Conservation (phyloP, 371 early-diverging fungal species). For the Catenaria anguillulae region DNA sequence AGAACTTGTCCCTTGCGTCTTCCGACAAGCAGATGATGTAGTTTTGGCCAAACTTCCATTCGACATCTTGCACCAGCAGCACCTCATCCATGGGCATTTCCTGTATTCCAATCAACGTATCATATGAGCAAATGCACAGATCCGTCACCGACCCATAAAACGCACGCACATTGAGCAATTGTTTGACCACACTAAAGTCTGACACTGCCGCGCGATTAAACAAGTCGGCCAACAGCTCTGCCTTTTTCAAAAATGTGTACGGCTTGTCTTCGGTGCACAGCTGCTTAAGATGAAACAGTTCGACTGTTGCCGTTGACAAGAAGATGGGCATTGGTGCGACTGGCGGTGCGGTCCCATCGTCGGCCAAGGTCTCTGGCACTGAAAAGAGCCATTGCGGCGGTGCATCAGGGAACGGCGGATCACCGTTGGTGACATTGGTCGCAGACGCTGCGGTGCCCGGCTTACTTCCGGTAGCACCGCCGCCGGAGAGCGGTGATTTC, state of each 20-base stretch:
- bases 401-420: not conserved
- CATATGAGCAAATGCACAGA: not conserved
- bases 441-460: no score
- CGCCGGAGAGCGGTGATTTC: no score
- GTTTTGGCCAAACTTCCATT: conserved; percentile 36
- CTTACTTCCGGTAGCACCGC: no score
- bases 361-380: conserved; percentile 7
- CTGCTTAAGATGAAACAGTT: conserved; percentile 32
- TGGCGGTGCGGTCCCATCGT: conserved; percentile 15
- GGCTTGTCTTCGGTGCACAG: conserved; percentile 28
- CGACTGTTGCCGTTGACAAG: conserved; percentile 29
- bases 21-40: conserved; percentile 23
- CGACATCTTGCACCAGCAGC: conserved; percentile 27
- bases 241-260: conserved; percentile 31
- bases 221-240: conserved; percentile 31
- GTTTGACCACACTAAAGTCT: conserved; percentile 34
- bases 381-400: not conserved
- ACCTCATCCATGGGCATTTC: conserved; percentile 27
- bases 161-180: conserved; percentile 28
- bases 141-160: conserved; percentile 9
- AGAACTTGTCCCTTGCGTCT: conserved; percentile 22
- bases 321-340: conserved; percentile 35
- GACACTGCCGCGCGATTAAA: conserved; percentile 27
- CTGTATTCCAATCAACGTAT: conserved; percentile 11
- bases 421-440: no score